Base-by-base conservation (phyloP, 2,329 filamentous ascomycete genomes). In the Fusarium secorum region DNA sequence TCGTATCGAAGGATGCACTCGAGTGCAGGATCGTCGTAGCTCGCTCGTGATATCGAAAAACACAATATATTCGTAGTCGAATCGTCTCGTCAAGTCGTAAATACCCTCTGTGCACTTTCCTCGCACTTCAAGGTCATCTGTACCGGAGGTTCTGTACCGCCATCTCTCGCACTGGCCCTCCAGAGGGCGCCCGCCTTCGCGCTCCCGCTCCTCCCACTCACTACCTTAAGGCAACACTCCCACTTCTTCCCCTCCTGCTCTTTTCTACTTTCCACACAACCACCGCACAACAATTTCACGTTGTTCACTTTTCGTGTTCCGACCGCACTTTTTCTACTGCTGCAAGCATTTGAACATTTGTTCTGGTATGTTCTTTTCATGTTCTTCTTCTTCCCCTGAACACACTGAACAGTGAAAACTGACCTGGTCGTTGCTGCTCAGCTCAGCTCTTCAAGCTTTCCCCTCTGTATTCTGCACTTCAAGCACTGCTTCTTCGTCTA, bases 351-450 rank as follows among this genome's bases (percentile, higher is more conserved):
- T 52, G 52, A 66, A 66, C 53, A 57, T 41, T 28, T 51, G 35
- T 44, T 38, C 35, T 36, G 52, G 68, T 65, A 36, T 53, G 68
- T 71, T 10, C 32, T 35, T 11, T 7, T 22, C 14, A 45, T 44
- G 30, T 46, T 44, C 36, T 48, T 46, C 36, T 22, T 22, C n/a
- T 45, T 28, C 58, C 51, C 49, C 55, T 32, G 33, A 71, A 55
- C 46, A 33, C 5, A 52, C 4, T 18, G 46, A 51, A 64, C 59
- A 48, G 42, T 39, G 14, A 38, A 30, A 38, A 32, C 44, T 61
- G 28, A 72, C 46, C 5, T n/a, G 14, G 35, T 33, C 20, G 18
- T 38, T 32, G 6, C 28, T 67, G 24, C 17, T 20, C 15, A 52
- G 33, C 5, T 51, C 33, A 52, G 33, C 5, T 51, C 33, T 28